A percentile compares a stretch with the other conserved stretches of the same genome.
phyloP scores from a whole-genome alignment of 2,329 filamentous ascomycete genomes.

The Talaromyces atroroseus region DNA sequence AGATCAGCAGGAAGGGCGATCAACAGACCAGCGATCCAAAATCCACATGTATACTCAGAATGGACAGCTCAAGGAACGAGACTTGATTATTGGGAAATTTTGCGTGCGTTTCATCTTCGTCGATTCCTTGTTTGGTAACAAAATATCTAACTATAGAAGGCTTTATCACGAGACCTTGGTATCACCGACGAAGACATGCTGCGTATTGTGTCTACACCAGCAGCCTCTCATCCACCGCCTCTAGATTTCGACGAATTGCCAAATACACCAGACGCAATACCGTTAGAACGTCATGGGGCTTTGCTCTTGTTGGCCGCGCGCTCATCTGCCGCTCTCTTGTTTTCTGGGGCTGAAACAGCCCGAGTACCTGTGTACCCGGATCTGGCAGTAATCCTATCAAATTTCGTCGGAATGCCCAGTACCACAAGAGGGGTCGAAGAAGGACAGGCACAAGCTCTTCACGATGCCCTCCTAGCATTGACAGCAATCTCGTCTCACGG shows the following conservation, averaged over 20 bases:
- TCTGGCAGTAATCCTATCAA: conserved; percentile 46
- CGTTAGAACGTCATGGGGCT: conserved; percentile 51
- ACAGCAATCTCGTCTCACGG: conserved; percentile 47
- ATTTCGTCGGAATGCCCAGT: conserved; percentile 46
- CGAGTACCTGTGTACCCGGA: conserved; percentile 49
- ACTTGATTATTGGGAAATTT: conserved; percentile 54
- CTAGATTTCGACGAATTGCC: conserved; percentile 53
- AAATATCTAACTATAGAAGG: conserved; percentile 24
- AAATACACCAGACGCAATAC: conserved; percentile 48
- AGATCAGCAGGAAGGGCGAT: conserved; percentile 38
- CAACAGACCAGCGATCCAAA: conserved; percentile 36
- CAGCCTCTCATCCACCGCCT: conserved; percentile 35
- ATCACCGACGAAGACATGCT: conserved; percentile 46
- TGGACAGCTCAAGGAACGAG: conserved; percentile 47
- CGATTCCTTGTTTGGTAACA: neutral
- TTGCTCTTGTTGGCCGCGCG: conserved; percentile 51
- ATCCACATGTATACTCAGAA: conserved; percentile 47
- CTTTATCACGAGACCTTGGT: conserved; percentile 51
- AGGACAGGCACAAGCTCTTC: conserved; percentile 47
- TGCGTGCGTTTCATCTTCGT: conserved; percentile 30
- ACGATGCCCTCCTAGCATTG: conserved; percentile 51
- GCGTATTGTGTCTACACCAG: conserved; percentile 37
- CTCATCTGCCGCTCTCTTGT: conserved; percentile 46
- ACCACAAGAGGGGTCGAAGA: conserved; percentile 33
- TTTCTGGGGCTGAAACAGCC: conserved; percentile 36